Evolutionary conservation across 1,284 basidiomycete genomes (phyloP), one percentile per base, ranked within the genome.

Genomic region (Ceraceosorus bombacis): DNA sequence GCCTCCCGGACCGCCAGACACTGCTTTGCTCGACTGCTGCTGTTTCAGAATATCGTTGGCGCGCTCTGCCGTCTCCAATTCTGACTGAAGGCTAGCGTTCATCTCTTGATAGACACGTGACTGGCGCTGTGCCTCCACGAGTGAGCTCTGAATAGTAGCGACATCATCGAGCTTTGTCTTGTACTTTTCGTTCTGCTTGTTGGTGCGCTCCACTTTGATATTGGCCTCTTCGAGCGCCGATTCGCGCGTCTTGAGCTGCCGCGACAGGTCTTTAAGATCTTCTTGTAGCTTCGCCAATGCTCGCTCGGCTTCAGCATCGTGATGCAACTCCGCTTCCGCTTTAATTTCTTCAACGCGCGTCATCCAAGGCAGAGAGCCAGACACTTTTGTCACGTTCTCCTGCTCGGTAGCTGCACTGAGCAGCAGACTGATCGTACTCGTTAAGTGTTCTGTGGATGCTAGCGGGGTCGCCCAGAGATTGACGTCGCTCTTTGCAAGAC

Each of bases 181-280:
- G 62, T 86, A 86, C 1, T 85, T 83, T 74, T 97, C 93, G 81
- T 94, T 86, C 53, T 91, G 85, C 54, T 90, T 85, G 74, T 94
- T 90, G 83, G 98, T 88, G 6, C 94, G 83, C 78, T 96, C 90
- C 59, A 96, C 89, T 82, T 93, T 97, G 63, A 97, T 90, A 5
- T 81, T 81, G 5, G 86, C 82, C 76, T 98, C 95, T 78, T 97
- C 90, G 54, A 92, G 85, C 43, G 80, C 84, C 81, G 95, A 89
- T 66, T 98, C 94, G 79, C 90, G 85, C 13, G 60, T 61, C 41
- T 69, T 72, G 59, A 96, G 83, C 58, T 84, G 89, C 38, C 90
- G 86, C 39, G 87, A 83, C 60, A 96, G 84, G 40, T 88, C 88
- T 72, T 90, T 87, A 63, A 93, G 85, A 78, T 97, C 90, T 63